These are phyloP conservation scores for Teunomyces stri DNA, from an alignment of 805 yeast genomes.

Conservation along the genomic window DNA sequence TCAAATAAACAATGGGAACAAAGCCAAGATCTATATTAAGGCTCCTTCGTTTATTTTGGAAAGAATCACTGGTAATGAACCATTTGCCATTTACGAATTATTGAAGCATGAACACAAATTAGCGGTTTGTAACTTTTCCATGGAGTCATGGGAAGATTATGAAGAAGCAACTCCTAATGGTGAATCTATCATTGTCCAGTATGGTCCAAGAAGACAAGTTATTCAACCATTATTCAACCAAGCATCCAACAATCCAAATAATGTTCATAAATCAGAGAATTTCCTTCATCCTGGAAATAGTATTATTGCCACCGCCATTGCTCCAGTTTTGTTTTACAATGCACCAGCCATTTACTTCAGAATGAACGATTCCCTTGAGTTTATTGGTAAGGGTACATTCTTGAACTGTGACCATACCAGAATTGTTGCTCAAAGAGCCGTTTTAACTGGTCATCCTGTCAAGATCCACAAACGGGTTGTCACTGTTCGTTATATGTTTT, in stretches of 20 bases:
- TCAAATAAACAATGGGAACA: constrained; percentile 55
- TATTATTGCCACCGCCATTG: constrained; percentile 78
- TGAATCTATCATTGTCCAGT: constrained; percentile 79
- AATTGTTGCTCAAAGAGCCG: constrained; percentile 80
- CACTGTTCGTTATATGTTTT: constrained; percentile 96
- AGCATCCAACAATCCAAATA: constrained; percentile 71
- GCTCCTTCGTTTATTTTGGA: constrained; percentile 51
- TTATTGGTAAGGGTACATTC: constrained; percentile 89
- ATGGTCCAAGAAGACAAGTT: constrained; percentile 86
- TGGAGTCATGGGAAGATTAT: constrained; percentile 87
- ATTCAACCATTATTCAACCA: constrained; percentile 83
- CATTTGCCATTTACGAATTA: constrained; percentile 70
- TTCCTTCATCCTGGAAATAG: constrained; percentile 73
- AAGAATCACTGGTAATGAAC: constrained; percentile 42
- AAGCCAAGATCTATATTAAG: constrained; percentile 55
- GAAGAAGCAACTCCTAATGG: constrained; percentile 84
- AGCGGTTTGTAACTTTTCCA: constrained; percentile 77
- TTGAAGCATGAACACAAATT: constrained; percentile 83
- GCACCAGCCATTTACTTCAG: constrained; percentile 85
- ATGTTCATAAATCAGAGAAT: constrained; percentile 82
- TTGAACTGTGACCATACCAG: constrained; percentile 82
- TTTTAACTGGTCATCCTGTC: constrained; percentile 91
- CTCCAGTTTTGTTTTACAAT: constrained; percentile 80
- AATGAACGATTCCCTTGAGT: constrained; percentile 50
- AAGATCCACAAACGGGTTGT: constrained; percentile 91